Base-by-base conservation (phyloP, 2,329 filamentous ascomycete genomes). In the Scopulariopsis brevicaulis region DNA sequence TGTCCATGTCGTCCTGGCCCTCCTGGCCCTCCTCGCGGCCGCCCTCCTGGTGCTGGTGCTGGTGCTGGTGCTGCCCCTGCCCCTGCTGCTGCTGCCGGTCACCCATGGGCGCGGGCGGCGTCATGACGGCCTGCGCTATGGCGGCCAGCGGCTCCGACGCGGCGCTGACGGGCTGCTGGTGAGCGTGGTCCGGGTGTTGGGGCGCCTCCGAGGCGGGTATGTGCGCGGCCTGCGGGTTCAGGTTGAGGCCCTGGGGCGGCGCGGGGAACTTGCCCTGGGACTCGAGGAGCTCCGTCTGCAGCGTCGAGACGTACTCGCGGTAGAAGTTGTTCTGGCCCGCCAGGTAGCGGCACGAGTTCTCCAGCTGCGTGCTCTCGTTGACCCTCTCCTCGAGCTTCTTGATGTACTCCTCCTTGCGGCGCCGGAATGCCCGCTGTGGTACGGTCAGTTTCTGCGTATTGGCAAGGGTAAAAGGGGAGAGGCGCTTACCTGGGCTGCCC, bases 381-480 rank as follows among this genome's bases (percentile, higher is more conserved):
- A 96, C 90, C 69, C 97, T 90, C 68, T 94, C 88, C 73, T 99
- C 94, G 7, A 99, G 81, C 70, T 96, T 95, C 77, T 96, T 96
- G 71, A 99, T 99, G 71, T 99, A 96, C 53, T 90, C 89, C 73
- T 99, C 94, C 70, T 99, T 99, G 62, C 94, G 88, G 74, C 97
- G 92, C 50, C 94, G 89, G 74, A 99, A 99, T 50, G 94, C 94
- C 70, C 94, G 85, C 93, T 99, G 65, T 63, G 57, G 24, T 57
- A 20, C 25, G 12, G 32, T 57, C n/a, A 56, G 55, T 35, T n/a
- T 48, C 25, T 34, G 18, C 15, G 20, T 40, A 20, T 34, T 18
- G 25, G 11, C 11, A 35, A 20, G 8, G 22, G 2, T 7, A 25
- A 34, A 24, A 4, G 25, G 14, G 20, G 6, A 11, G 35, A 14